These are phyloP conservation scores for Trichoderma oligosporum DNA, from an alignment of 2,329 filamentous ascomycete species.

Conservation along the genomic window DNA sequence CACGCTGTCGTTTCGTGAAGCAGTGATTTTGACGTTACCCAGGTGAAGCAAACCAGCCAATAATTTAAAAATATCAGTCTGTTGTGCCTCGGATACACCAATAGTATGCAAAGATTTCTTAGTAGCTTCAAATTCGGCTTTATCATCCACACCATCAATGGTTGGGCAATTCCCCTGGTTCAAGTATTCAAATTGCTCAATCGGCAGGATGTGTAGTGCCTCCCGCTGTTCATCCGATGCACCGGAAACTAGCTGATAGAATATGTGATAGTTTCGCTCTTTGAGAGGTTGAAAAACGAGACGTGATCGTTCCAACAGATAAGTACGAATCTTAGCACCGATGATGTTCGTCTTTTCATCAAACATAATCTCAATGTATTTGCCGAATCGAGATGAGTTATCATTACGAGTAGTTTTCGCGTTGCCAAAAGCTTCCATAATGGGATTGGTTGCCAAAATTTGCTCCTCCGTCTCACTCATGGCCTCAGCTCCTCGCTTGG, in stretches of 20 bases:
- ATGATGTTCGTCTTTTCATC: slow-evolving; percentile 94
- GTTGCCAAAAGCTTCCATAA: slow-evolving; percentile 99
- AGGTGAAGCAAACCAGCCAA: slow-evolving; percentile 89
- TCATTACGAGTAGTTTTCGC: slow-evolving; percentile 99
- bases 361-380: slow-evolving; percentile 99
- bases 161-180: slow-evolving; percentile 90
- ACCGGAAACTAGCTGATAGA: slow-evolving; percentile 94
- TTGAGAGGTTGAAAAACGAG: slow-evolving; percentile 96
- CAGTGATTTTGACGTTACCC: slow-evolving; percentile 93
- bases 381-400: slow-evolving; percentile 97
- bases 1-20: slow-evolving; percentile 82
- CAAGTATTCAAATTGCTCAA: slow-evolving; percentile 92
- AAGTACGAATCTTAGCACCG: slow-evolving; percentile 94
- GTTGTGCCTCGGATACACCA: slow-evolving; percentile 70
- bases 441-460: slow-evolving; percentile 95
- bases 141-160: slow-evolving; percentile 94
- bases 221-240: slow-evolving; percentile 79
- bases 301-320: slow-evolving; percentile 89
- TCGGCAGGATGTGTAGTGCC: slow-evolving; percentile 71
- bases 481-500: slow-evolving; percentile 68
- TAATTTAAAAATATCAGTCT: slow-evolving; percentile 82
- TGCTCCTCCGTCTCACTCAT: slow-evolving; percentile 99
- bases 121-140: slow-evolving; percentile 86
- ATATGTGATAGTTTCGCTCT: slow-evolving; percentile 98
- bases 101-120: slow-evolving; percentile 83